Evolutionary conservation across 768 basidiomycete species (phyloP), one percentile per base, ranked within the genome.

Genomic region (Sarcodon aspratus): DNA sequence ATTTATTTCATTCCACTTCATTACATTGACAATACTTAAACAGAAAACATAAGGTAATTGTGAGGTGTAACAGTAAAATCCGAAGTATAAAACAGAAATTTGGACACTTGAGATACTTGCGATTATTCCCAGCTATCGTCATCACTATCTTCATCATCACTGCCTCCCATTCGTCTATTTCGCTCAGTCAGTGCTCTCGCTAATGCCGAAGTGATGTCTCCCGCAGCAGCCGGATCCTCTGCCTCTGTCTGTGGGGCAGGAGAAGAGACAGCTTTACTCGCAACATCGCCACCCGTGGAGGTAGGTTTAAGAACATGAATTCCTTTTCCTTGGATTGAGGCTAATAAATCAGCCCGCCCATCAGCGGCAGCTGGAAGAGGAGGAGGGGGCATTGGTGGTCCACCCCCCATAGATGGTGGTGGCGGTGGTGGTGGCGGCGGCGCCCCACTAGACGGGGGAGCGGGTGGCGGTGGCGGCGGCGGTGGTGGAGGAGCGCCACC

Each of bases 121-220:
- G 47, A 50, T 53, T 45, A 61, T 42, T 63, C 60, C 61, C 61
- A 63, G 13, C 58, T 59, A 34, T 63, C 61, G 38, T 65, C 64
- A 9, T 64, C 61, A 3, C 65, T 61, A 6, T 63, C 65, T 31
- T 65, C 65, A 6, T 65, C 62, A 32, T 62, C 62, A 57, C 85
- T 87, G 55, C 92, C 89, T 2, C 86, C 91, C 55, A 95, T 67
- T 59, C 87, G 83, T 68, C 86, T 90, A 61, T 88, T 95, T 55
- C 93, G 69, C 61, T 84, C 79, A 56, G 82, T 66, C 53, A 97
- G 64, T 1, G 92, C 92, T 45, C 79, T 85, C 6, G 91, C 93
- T 43, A 96, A 68, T 7, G 90, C 88, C 4, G 79, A 73, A 0
- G 92, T 91, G 51, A 95, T 63, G 65, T 93, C 83, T 0, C 75